Evolutionary conservation across 495 filamentous ascomycete genomes (phyloP).

Genomic region (Lasiosphaeria hispida): DNA sequence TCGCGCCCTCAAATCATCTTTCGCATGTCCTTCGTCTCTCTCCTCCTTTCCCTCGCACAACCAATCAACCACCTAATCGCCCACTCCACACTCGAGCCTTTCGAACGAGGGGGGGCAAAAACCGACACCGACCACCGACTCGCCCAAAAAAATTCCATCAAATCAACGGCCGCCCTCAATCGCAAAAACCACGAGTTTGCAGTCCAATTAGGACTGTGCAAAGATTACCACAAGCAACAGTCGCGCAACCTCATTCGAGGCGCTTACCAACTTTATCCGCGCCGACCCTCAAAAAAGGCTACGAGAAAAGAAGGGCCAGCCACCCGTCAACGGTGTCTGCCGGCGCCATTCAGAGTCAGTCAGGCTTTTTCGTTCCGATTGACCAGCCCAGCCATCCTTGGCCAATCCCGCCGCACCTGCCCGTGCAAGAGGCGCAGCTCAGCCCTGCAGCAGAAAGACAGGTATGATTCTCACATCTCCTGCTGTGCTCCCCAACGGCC

Average conservation of each 20-base stretch:
- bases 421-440: conserved; percentile 18
- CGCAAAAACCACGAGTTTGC: conserved; percentile 20
- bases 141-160: conserved; percentile 30
- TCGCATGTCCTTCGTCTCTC: conserved; percentile 38
- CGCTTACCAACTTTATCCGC: conserved; percentile 19
- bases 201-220: conserved; percentile 33
- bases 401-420: conserved; percentile 2
- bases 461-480: conserved; percentile 13
- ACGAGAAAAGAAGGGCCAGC: background rate
- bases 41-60: conserved; percentile 41
- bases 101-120: conserved; percentile 25
- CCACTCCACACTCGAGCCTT: conserved; percentile 30
- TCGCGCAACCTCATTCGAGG: conserved; percentile 21
- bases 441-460: conserved; percentile 16
- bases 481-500: conserved; percentile 1
- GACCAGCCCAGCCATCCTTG: background rate
- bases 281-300: background rate
- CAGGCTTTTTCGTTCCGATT: background rate
- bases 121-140: conserved; percentile 15
- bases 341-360: background rate
- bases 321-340: background rate
- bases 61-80: conserved; percentile 41
- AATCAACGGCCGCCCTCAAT: conserved; percentile 34
- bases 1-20: conserved; percentile 43
- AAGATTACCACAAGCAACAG: background rate